Conservation (phyloP, 2,329 filamentous ascomycete genomes). For the Coccinonectria pachysandricola region DNA sequence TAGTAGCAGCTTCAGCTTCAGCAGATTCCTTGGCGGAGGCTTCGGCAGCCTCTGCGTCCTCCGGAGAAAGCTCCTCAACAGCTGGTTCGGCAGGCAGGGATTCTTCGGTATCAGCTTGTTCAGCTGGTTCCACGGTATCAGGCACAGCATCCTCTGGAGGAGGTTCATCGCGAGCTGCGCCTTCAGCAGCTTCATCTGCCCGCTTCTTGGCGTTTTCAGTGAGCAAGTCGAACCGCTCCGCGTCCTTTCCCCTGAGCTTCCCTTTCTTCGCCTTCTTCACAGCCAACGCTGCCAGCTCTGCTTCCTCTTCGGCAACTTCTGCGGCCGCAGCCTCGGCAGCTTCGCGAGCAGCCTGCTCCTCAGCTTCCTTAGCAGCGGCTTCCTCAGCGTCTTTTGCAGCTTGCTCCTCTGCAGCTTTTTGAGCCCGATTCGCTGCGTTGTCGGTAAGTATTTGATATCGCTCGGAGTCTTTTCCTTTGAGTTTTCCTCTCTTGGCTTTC, state of each 20-base stretch:
- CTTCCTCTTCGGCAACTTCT: constrained; percentile 2
- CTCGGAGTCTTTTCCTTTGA: constrained; percentile 16
- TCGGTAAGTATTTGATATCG: constrained; percentile 15
- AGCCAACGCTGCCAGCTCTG: neutral
- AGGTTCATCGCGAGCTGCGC: constrained; percentile 12
- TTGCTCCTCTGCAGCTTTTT: constrained; percentile 29
- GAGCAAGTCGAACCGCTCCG: constrained; percentile 18
- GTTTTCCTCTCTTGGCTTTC: constrained; percentile 7
- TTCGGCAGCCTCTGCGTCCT: constrained; percentile 5
- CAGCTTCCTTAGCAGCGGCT: constrained; percentile 10
- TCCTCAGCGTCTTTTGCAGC: constrained; percentile 10
- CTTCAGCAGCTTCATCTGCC: constrained; percentile 6
- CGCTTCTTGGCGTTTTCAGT: constrained; percentile 11
- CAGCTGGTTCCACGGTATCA: too few species aligned
- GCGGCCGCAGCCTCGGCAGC: constrained; percentile 15
- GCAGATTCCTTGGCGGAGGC: constrained; percentile 11
- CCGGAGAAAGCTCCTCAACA: constrained; percentile 1
- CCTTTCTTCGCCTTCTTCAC: neutral
- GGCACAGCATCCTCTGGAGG: constrained; percentile 12
- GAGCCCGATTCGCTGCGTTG: constrained; percentile 7
- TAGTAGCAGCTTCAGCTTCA: constrained; percentile 10
- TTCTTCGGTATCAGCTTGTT: too few species aligned
- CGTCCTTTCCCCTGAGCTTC: constrained; percentile 10
- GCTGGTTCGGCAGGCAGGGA: neutral
- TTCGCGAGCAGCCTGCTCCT: constrained; percentile 18